These are phyloP conservation scores for Cichorium intybus DNA, from an alignment of 140 eudicot genomes.

Conservation along the genomic window DNA sequence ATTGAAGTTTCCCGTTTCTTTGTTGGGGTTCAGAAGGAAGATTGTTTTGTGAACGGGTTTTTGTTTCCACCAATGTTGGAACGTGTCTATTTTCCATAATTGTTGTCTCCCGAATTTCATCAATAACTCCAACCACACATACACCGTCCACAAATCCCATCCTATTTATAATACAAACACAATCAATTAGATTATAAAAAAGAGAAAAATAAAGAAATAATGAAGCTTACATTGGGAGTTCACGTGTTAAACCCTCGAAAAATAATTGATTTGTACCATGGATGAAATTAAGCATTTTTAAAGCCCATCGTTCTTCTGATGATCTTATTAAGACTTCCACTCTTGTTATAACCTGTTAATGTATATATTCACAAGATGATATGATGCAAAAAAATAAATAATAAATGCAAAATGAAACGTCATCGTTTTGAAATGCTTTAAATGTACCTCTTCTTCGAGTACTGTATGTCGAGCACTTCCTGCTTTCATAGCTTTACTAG, in stretches of 20 bases:
- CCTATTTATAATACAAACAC: too few species aligned
- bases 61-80: slow-evolving; percentile 73
- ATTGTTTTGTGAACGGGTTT: slow-evolving; percentile 60
- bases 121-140: slow-evolving; percentile 80
- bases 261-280: slow-evolving; percentile 64
- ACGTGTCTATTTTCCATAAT: slow-evolving; percentile 25
- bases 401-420: not conserved
- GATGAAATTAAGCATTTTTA: slow-evolving; percentile 71
- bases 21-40: slow-evolving; percentile 78
- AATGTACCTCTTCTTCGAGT: slow-evolving; percentile 75
- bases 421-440: not conserved
- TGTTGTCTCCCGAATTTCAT: slow-evolving; percentile 64
- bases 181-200: too few species aligned
- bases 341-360: slow-evolving; percentile 60
- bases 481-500: slow-evolving; percentile 74
- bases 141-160: slow-evolving; percentile 78
- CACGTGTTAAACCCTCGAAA: slow-evolving; percentile 85
- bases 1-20: slow-evolving; percentile 85
- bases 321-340: slow-evolving; percentile 59
- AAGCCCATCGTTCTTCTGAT: slow-evolving; percentile 82
- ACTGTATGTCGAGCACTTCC: slow-evolving; percentile 77
- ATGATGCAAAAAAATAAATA: not conserved
- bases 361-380: slow-evolving; percentile 2
- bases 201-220: not conserved
- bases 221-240: slow-evolving; percentile 73